These are phyloP conservation scores for Xerocomus minutiporus DNA, from an alignment of 1,284 basidiomycete species.

Conservation along the genomic window DNA sequence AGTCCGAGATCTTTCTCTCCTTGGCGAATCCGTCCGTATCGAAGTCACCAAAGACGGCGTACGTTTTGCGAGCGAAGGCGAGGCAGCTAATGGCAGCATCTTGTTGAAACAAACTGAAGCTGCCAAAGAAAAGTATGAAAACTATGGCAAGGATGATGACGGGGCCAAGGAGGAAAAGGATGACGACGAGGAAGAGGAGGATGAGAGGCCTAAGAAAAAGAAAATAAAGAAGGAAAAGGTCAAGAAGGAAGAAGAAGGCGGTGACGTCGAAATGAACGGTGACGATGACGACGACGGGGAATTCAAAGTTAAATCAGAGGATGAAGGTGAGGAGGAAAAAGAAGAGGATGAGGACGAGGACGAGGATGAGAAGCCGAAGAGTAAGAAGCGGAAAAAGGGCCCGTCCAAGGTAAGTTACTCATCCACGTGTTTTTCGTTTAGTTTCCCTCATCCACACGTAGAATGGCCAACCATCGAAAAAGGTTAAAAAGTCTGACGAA, in stretches of 20 bases:
- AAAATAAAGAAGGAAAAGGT: conserved; percentile 46
- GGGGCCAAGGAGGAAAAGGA: conserved; percentile 46
- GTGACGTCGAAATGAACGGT: conserved; percentile 39
- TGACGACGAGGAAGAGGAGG: conserved; percentile 34
- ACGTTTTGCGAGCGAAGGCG: conserved; percentile 90
- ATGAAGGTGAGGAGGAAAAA: conserved; percentile 51
- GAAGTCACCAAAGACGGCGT: conserved; percentile 97
- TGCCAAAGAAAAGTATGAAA: conserved; percentile 41
- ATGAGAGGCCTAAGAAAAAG: conserved; percentile 39
- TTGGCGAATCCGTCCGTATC: conserved; percentile 95
- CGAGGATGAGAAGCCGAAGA: conserved; percentile 47
- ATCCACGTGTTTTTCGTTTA: background rate
- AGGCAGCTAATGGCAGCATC: conserved; percentile 89
- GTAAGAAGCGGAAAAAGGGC: conserved; percentile 62
- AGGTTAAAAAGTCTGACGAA: conserved; percentile 50
- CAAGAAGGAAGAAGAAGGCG: conserved; percentile 44
- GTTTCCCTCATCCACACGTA: conserved; percentile 29
- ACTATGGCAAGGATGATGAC: conserved; percentile 47
- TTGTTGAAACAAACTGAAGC: conserved; percentile 71
- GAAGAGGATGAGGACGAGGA: conserved; percentile 35
- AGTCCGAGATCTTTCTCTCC: conserved; percentile 86
- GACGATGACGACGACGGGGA: conserved; percentile 40
- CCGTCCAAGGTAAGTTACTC: conserved; percentile 44
- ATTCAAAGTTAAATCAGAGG: conserved; percentile 44
- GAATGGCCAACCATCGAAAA: conserved; percentile 47